Base-by-base conservation (phyloP, 2,329 filamentous ascomycete species). In the Aspergillus sp. region DNA sequence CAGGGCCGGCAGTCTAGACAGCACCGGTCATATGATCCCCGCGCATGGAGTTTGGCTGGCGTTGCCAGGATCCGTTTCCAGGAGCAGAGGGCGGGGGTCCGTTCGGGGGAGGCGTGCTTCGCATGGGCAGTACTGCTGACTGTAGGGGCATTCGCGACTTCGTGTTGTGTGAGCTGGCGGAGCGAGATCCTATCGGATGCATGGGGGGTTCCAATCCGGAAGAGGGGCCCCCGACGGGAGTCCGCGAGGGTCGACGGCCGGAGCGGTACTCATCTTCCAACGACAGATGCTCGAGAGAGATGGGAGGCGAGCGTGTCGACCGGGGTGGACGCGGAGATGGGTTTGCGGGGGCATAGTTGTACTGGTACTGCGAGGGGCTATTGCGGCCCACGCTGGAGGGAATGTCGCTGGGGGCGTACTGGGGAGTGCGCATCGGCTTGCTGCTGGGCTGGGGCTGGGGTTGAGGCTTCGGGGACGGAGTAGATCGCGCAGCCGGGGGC, bases 341-440 rank as follows among this genome's bases (percentile, higher is more conserved):
- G 52, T 67, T 59, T 17, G 70, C 65, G 43, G 69, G 66, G 58
- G 65, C 57, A 47, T 69, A 64, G 55, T 60, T 63, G 47, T 66
- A 62, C 48, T 66, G 63, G 28, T 67, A 60, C 30, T 67, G 64
- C 47, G 63, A 58, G 67, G 70, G 72, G 52, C 57, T 57, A 41
- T 76, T 75, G 53, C 74, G 74, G 55, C 72, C 72, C 28, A 75
- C 71, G 61, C 78, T 76, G 62, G 91, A 86, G 41, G 88, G 88
- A 61, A 91, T 91, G 68, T 91, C 88, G 60, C 88, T 88, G 57
- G 89, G 90, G 10, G 88, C 90, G 49, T 62, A 48, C 59, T 69
- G 59, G 9, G 65, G 61, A 9, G 61, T 59, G 47, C 62, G 66
- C 23, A 61, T 53, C 8, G 71, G 67, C 39, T 67, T 70, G 57